Percentiles rank a stretch among this genome's conserved stretches.
Evolutionary conservation across 768 basidiomycete species (phyloP).

Genomic region (Russula earlei): DNA sequence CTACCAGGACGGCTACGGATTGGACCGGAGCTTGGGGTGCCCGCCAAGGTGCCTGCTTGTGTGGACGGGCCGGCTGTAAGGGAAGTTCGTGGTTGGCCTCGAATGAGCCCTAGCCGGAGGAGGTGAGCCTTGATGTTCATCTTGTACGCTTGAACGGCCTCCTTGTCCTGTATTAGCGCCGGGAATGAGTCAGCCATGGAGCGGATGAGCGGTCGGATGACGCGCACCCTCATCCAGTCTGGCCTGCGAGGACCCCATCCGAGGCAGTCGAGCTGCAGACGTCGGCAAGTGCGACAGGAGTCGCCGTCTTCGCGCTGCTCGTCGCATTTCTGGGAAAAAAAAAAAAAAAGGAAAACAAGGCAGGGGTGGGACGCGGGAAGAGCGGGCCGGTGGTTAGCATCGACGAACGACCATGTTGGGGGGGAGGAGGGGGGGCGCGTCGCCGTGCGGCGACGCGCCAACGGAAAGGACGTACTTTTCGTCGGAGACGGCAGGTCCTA

Average conservation of each 20-base stretch:
- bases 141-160: conserved; percentile 73
- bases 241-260: conserved; percentile 80
- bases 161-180: conserved; percentile 54
- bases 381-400: conserved; percentile 17
- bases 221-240: conserved; percentile 78
- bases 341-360: background rate
- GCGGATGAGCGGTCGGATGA: conserved; percentile 13
- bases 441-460: conserved; percentile 2
- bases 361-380: conserved; percentile 5
- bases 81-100: conserved; percentile 62
- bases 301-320: conserved; percentile 66
- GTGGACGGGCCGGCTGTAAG: conserved; percentile 34
- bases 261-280: conserved; percentile 71
- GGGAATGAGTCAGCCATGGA: conserved; percentile 9
- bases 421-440: too few species aligned
- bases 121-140: conserved; percentile 76
- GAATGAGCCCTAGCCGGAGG: conserved; percentile 67
- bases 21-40: background rate
- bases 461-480: conserved; percentile 49
- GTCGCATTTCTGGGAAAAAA: conserved; percentile 70
- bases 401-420: background rate
- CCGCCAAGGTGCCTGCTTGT: conserved; percentile 14
- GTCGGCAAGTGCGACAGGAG: conserved; percentile 73
- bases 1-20: background rate
- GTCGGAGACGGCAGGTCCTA: conserved; percentile 77